These are phyloP conservation scores for Pseudocercospora ulei DNA, from an alignment of 2,329 filamentous ascomycete genomes.

Conservation along the genomic window DNA sequence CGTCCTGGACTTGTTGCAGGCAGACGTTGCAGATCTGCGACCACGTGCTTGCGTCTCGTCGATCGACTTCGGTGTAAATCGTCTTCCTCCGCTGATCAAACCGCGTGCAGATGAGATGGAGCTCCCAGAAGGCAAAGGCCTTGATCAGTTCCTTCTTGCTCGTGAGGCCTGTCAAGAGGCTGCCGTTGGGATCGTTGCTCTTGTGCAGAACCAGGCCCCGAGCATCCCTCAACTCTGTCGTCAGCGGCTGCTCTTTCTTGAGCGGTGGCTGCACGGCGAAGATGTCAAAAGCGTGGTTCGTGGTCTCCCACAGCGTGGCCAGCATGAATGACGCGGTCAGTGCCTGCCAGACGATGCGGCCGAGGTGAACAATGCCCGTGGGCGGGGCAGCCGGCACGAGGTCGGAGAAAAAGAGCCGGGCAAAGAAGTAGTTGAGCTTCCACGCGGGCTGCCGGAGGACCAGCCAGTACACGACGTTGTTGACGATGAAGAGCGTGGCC, in stretches of 20 bases:
- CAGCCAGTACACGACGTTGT: slow-evolving; percentile 49
- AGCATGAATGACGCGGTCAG: slow-evolving; percentile 56
- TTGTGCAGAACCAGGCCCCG: slow-evolving; percentile 25
- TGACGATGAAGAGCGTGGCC: slow-evolving; percentile 18
- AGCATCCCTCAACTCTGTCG: slow-evolving; percentile 59
- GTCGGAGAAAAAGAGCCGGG: slow-evolving; percentile 60
- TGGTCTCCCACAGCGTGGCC: slow-evolving; percentile 62
- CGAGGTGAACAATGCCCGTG: slow-evolving; percentile 43
- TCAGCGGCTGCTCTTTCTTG: slow-evolving; percentile 76
- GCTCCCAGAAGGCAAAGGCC: slow-evolving; percentile 85
- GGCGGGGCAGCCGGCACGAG: slow-evolving; percentile 58
- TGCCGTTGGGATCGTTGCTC: slow-evolving; percentile 68
- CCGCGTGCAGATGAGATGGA: slow-evolving; percentile 65
- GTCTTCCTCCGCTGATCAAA: slow-evolving; percentile 66
- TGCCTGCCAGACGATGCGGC: slow-evolving; percentile 21
- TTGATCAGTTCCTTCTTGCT: slow-evolving; percentile 71
- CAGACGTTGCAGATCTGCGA: slow-evolving; percentile 64
- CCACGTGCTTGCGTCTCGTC: slow-evolving; percentile 68
- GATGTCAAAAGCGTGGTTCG: slow-evolving; percentile 67
- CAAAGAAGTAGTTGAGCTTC: slow-evolving; percentile 59
- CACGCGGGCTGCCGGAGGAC: slow-evolving; percentile 56
- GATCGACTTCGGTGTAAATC: slow-evolving; percentile 80
- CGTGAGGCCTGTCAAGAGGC: slow-evolving; percentile 70
- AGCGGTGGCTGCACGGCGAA: slow-evolving; percentile 72
- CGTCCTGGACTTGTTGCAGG: slow-evolving; percentile 56